Evolutionary conservation across 352 stramenopile genomes (phyloP).

Genomic region (Aphanomyces invadans): DNA sequence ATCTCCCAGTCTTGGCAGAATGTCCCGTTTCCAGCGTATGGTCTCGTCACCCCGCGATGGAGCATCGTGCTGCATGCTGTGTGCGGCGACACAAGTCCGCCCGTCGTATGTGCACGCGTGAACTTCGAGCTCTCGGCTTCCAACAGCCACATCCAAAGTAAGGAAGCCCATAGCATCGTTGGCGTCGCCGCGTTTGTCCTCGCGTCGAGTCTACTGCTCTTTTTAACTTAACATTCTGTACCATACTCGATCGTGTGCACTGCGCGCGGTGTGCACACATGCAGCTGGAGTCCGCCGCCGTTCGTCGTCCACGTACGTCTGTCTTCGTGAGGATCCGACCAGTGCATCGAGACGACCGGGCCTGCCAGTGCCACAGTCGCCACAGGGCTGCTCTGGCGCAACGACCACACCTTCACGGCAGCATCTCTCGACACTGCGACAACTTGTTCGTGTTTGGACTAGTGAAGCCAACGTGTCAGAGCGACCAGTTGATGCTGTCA

Average conservation of each 20-base stretch:
- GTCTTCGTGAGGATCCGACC: neutral
- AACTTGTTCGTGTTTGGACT: neutral
- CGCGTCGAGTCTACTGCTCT: slow-evolving; percentile 23
- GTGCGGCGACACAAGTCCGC: slow-evolving; percentile 20
- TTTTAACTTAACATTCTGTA: slow-evolving; percentile 23
- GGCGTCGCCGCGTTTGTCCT: slow-evolving; percentile 22
- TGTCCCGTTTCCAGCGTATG: slow-evolving; percentile 19
- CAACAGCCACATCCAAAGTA: slow-evolving; percentile 14
- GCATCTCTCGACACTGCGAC: neutral
- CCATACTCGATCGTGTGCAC: neutral
- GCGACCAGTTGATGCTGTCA: no score
- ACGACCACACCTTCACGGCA: neutral
- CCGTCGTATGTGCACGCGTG: slow-evolving; percentile 22
- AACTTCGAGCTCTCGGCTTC: slow-evolving; percentile 21
- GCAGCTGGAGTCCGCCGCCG: neutral
- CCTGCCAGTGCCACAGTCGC: neutral
- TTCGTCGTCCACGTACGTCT: neutral
- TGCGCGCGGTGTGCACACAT: neutral
- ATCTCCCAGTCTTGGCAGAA: slow-evolving; percentile 21
- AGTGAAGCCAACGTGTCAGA: no score
- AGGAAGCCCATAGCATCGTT: slow-evolving; percentile 20
- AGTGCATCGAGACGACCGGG: neutral
- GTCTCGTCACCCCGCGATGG: slow-evolving; percentile 20
- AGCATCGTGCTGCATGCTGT: slow-evolving; percentile 24
- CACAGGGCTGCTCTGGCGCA: neutral